phyloP scores from a whole-genome alignment of 1,284 basidiomycete genomes.

The Cryptococcus sp. region DNA sequence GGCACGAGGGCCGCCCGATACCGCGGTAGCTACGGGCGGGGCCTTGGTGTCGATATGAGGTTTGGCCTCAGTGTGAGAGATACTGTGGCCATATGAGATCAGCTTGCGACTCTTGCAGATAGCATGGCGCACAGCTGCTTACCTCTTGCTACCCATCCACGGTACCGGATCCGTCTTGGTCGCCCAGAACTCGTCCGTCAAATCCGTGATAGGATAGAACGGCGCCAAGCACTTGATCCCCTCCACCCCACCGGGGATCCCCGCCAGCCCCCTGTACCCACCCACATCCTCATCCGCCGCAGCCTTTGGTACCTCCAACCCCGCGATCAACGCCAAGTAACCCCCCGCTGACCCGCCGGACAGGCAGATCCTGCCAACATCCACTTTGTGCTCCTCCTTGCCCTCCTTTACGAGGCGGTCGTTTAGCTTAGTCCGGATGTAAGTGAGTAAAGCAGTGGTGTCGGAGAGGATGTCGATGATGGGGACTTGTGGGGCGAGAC shows the following conservation, averaged over 20 bases:
- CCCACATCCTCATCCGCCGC: constrained; percentile 36
- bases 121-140: constrained; percentile 4
- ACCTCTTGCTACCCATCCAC: constrained; percentile 34
- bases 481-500: constrained; percentile 44
- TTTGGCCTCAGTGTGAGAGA: constrained; percentile 37
- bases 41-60: constrained; percentile 43
- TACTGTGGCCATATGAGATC: constrained; percentile 8
- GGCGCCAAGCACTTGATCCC: constrained; percentile 42
- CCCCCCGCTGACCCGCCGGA: constrained; percentile 46
- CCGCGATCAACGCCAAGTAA: constrained; percentile 45
- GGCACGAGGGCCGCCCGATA: constrained; percentile 41
- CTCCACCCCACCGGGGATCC: constrained; percentile 6
- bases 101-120: background rate
- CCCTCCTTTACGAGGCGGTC: constrained; percentile 28
- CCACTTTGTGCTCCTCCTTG: constrained; percentile 29
- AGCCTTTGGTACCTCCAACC: constrained; percentile 27
- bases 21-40: constrained; percentile 33
- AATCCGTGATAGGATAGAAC: constrained; percentile 47
- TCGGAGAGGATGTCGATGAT: constrained; percentile 46
- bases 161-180: constrained; percentile 46
- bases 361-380: constrained; percentile 36
- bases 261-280: constrained; percentile 29
- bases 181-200: constrained; percentile 44
- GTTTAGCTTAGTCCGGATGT: constrained; percentile 35
- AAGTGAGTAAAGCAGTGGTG: constrained; percentile 31